Evolutionary conservation across 495 filamentous ascomycete species (phyloP), one percentile per base, ranked within the genome.

Genomic region (Astrocystis sublimbata): DNA sequence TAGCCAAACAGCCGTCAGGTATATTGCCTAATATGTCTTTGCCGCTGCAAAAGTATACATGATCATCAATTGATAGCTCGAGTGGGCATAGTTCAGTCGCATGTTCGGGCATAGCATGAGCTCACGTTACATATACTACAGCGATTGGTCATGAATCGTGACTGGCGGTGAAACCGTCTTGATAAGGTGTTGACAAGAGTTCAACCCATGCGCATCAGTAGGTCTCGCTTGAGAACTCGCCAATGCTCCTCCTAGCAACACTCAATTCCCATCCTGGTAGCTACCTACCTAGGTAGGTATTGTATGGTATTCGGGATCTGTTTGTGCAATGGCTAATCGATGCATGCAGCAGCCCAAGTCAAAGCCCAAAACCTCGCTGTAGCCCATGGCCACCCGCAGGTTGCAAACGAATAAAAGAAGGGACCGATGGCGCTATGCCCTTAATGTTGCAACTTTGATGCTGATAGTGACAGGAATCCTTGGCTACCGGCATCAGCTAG

Each of bases 391-490:
- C 15, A 41, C 26, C n/a, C 21, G n/a, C 13, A 19, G 26, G 5
- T 21, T 28, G 5, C 30, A 59, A 17, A 23, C 28, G 19, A 23
- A 21, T 38, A 42, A 40, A 36, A 15, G 41, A 38, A 10, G 23
- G 30, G 30, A 21, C 12, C 19, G 31, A 13, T 40, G 56, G 56
- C 26, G 21, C 17, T 43, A 50, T 35, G 19, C 23, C 12, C 30
- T 15, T 9, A 47, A 50, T 26, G 17, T 35, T 12, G 9, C 30
- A 38, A 15, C 21, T 9, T n/a, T 61, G 36, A 35, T 54, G 10
- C 24, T 64, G 12, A 21, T 68, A 19, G 60, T 23, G 2, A 33
- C 60, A 41, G 13, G 52, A 4, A 12, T 66, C 17, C 15, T 68
- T 13, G 23, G 62, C 33, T 45, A 35, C 42, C 52, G 47, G 42